phyloP scores from a whole-genome alignment of 2,329 filamentous ascomycete genomes.

The Fusarium napiforme region DNA sequence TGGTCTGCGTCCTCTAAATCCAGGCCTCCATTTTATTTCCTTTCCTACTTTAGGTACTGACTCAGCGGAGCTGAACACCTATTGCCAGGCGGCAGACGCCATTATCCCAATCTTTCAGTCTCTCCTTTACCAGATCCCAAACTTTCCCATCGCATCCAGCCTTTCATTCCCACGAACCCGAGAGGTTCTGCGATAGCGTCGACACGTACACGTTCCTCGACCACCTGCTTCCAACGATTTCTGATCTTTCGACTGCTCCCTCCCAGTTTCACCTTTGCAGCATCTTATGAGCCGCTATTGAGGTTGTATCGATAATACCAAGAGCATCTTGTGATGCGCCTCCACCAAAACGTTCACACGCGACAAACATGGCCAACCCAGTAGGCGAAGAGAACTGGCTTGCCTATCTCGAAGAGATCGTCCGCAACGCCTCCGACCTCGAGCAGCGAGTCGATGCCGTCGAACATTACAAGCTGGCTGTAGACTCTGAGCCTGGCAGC shows the following conservation, averaged over 20 bases:
- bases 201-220: constrained; percentile 34
- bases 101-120: background rate
- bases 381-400: constrained; percentile 82
- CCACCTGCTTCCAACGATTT: background rate
- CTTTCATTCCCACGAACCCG: constrained; percentile 5
- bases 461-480: constrained; percentile 77
- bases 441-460: constrained; percentile 76
- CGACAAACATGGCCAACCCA: constrained; percentile 61
- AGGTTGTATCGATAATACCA: constrained; percentile 5
- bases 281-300: constrained; percentile 26
- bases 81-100: background rate
- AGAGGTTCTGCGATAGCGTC: constrained; percentile 30
- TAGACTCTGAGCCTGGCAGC: constrained; percentile 77
- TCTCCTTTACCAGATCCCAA: background rate
- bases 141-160: background rate
- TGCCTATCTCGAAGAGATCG: constrained; percentile 79
- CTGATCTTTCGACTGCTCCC: constrained; percentile 3
- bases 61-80: background rate
- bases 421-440: constrained; percentile 67
- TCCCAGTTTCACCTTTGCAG: background rate
- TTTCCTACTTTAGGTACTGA: background rate
- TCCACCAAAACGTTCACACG: constrained; percentile 24
- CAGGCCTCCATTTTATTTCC: constrained; percentile 18
- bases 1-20: background rate
- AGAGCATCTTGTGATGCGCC: constrained; percentile 42